Percentiles rank a stretch among this genome's conserved stretches.
These are phyloP conservation scores for Geranomyces variabilis DNA, from an alignment of 192 early-diverging fungal species.

Conservation along the genomic window DNA sequence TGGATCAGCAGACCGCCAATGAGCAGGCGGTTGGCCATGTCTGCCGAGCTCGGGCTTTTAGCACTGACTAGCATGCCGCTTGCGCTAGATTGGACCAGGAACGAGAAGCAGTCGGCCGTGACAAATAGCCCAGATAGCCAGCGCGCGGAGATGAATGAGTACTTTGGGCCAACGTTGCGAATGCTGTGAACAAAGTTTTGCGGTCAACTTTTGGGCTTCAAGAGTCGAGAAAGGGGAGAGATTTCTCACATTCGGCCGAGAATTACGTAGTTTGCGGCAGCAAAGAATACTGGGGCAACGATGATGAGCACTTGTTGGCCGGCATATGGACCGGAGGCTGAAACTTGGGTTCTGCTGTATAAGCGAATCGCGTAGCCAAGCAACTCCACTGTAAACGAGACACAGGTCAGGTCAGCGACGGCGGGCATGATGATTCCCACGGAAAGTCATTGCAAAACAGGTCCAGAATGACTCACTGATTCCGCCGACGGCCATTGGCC, in stretches of 20 bases:
- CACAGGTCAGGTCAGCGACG: not conserved
- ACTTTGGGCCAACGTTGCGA: slow-evolving; percentile 10
- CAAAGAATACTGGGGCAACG: slow-evolving; percentile 34
- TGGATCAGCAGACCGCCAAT: slow-evolving; percentile 35
- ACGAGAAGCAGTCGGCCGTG: slow-evolving; percentile 24
- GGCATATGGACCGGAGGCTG: slow-evolving; percentile 19
- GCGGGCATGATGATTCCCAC: too few relatives aligned
- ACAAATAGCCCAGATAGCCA: slow-evolving; percentile 36
- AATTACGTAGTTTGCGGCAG: slow-evolving; percentile 34
- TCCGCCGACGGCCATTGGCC: slow-evolving; percentile 1
- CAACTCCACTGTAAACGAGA: not conserved
- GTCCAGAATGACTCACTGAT: not conserved
- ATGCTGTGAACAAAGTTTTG: too few relatives aligned
- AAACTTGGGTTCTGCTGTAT: not conserved
- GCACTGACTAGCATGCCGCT: slow-evolving; percentile 27
- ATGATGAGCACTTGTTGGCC: slow-evolving; percentile 26
- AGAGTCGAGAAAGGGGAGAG: too few relatives aligned
- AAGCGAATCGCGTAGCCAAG: not conserved
- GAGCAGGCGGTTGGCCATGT: slow-evolving; percentile 19
- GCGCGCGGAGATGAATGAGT: slow-evolving; percentile 11
- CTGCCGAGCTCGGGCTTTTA: not conserved
- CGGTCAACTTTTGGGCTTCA: too few relatives aligned
- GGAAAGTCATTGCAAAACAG: too few relatives aligned
- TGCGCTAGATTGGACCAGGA: slow-evolving; percentile 31
- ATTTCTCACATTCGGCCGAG: slow-evolving; percentile 10